Evolutionary conservation across 805 yeast species (phyloP).

Genomic region (Groenewaldozyma tartarivorans): DNA sequence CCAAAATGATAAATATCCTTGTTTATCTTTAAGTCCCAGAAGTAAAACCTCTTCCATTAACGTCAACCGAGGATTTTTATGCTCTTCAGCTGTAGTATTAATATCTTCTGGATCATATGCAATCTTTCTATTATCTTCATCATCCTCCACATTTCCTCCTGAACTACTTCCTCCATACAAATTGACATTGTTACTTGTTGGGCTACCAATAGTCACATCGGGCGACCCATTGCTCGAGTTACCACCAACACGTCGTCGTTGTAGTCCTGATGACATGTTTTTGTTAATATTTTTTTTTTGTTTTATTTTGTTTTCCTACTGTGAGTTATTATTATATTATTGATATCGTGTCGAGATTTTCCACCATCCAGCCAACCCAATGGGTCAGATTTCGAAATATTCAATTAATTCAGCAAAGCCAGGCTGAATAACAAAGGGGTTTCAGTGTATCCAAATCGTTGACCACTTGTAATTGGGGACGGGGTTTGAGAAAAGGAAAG

Average conservation of each 20-base stretch:
- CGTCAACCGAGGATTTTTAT: conserved; percentile 62
- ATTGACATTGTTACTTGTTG: background rate
- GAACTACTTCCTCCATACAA: background rate
- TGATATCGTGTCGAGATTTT: too few species aligned
- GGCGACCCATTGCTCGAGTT: conserved; percentile 2
- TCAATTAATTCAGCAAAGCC: too few species aligned
- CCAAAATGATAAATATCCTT: conserved; percentile 95
- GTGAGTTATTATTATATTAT: too few species aligned
- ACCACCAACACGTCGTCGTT: conserved; percentile 22
- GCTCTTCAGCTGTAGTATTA: conserved; percentile 35
- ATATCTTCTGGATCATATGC: conserved; percentile 76
- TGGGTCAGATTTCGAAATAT: too few species aligned
- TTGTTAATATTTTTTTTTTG: too few species aligned
- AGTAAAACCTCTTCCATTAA: conserved; percentile 93
- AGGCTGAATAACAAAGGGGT: too few species aligned
- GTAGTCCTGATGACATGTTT: conserved; percentile 19
- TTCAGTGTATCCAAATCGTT: too few species aligned
- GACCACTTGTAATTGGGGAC: too few species aligned
- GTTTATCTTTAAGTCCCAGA: conserved; percentile 89
- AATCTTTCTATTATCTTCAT: conserved; percentile 45
- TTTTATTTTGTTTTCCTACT: too few species aligned
- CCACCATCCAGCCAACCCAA: too few species aligned
- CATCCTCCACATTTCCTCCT: conserved; percentile 3
- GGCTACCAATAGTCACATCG: background rate
- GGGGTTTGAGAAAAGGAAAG: too few species aligned